A percentile compares a stretch with the other conserved stretches of the same genome.
Conservation (phyloP, 2,329 filamentous ascomycete genomes). For the Fusarium sp. region DNA sequence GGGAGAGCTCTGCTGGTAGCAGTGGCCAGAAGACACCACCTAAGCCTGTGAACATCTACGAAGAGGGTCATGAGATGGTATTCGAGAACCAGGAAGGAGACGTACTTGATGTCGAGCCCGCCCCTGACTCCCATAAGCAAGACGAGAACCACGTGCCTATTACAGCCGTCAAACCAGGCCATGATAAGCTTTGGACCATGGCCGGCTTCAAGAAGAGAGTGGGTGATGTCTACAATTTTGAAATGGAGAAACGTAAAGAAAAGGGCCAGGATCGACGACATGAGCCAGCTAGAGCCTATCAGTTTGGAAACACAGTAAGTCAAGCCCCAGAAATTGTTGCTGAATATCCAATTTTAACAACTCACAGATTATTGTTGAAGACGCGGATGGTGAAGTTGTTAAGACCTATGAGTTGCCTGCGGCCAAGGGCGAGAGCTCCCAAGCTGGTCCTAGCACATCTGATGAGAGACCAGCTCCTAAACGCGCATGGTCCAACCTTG, state of each 20-base stretch:
- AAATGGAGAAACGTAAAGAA: constrained; percentile 71
- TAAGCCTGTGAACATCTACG: constrained; percentile 72
- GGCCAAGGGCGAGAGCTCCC: constrained; percentile 53
- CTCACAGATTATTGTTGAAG: constrained; percentile 81
- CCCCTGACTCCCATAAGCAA: constrained; percentile 12
- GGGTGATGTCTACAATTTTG: constrained; percentile 66
- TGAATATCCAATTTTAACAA: constrained; percentile 45
- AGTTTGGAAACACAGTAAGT: constrained; percentile 81
- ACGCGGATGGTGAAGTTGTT: constrained; percentile 86
- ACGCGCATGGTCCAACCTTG: constrained; percentile 64
- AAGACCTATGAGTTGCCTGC: constrained; percentile 82
- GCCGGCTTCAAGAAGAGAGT: constrained; percentile 62
- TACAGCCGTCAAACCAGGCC: constrained; percentile 36
- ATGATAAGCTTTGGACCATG: constrained; percentile 50
- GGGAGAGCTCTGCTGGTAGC: constrained; percentile 37
- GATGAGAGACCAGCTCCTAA: constrained; percentile 55
- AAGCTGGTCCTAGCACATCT: constrained; percentile 54
- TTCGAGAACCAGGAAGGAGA: constrained; percentile 91
- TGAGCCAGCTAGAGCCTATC: constrained; percentile 84
- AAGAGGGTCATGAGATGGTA: constrained; percentile 82
- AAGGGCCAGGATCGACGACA: constrained; percentile 72
- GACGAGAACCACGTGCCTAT: constrained; percentile 36
- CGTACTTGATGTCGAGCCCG: constrained; percentile 73
- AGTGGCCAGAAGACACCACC: constrained; percentile 44
- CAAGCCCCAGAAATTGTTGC: not conserved